Evolutionary conservation across 148 eudicot species (phyloP), one percentile per base, ranked within the genome.

Genomic region (Vaccinium vitisidaea): DNA sequence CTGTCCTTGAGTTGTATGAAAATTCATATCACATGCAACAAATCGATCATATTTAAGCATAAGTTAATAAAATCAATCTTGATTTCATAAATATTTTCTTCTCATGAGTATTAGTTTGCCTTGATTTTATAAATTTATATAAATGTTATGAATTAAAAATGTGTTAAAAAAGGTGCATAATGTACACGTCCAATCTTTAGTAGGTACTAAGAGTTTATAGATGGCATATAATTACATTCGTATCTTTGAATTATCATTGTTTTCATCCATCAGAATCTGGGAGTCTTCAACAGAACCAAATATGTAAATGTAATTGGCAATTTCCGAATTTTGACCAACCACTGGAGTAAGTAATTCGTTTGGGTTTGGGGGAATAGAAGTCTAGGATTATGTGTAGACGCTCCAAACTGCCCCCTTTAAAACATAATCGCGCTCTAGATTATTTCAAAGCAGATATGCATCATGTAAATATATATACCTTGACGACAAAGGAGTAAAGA

Each of bases 401-500:
- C 46, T 5, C 46, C 7, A 43, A 43, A 43, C 46, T 43, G 0
- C 7, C 46, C 46, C 46, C 6, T 5, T 5, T 43, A 0, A 0
- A 5, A 5, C 0, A 43, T 3, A 43, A 43, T 43, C 0, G 46
- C 0, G 46, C 6, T 43, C 46, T 43, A 43, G 0, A 43, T 4
- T 15, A 36, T 74, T 13, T 12, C 14, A 13, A 13, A 71, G 39
- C 0, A 71, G 48, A 71, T 10, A 65, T 65, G 27, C 46, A 63
- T 63, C 69, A 30, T 13, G 14, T 12, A 27, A 27, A 27, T 65
- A 49, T 5, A 54, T 32, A 30, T 90, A 95, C 98, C 98, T 95
- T 94, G 85, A 95, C 84, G 80, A 94, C 94, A 81, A 95, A 92
- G 87, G 92, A 92, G 87, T 95, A 93, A 0, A 95, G 92, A 79